Evolutionary conservation across 305 asterid genomes (phyloP), one percentile per base, ranked within the genome.

Genomic region (Fraxinus platypoda): DNA sequence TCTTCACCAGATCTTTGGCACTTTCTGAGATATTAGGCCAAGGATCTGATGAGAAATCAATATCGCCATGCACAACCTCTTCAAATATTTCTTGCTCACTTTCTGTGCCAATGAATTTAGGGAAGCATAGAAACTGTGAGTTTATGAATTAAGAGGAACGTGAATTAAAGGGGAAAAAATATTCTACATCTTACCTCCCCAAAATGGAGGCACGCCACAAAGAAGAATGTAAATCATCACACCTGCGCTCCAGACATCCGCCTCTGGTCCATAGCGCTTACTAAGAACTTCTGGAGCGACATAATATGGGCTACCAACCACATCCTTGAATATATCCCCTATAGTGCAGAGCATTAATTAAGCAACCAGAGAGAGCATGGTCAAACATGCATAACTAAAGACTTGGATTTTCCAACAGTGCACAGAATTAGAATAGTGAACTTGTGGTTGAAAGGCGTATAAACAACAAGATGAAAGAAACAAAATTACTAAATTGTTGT

Each of bases 231-330:
- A 92, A 52, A 92, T 80, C 15, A 92, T 91, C 28, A 91, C 94
- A 68, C 97, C 97, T n/a, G 97, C 97, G 80, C 97, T 92, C 97
- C 97, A 92, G 15, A 90, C 90, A 82, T 92, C 97, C n/a, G 90
- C 88, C 82, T 90, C 93, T 25, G 87, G 93, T 74, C 97, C 93
- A 73, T 92, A 92, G 19, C 68, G 81, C 78, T 91, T 91, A 66
- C 82, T 68, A n/a, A 92, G 91, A 57, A 92, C 97, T 87, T 92
- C 97, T 6, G 97, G 95, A 23, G 97, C 94, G 12, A 92, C 97
- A 57, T 92, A 92, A 83, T 92, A 91, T 2, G 97, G 97, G 84
- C 97, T 92, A 78, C 95, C 97, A 30, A 91, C 97, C 77, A 92
- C 91, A 72, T 91, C 95, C 28, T 73, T 78, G 79, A 90, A 89